A percentile compares a stretch with the other conserved stretches of the same genome.
Conservation (phyloP, 2,329 filamentous ascomycete genomes). For the Talaromyces sp. region DNA sequence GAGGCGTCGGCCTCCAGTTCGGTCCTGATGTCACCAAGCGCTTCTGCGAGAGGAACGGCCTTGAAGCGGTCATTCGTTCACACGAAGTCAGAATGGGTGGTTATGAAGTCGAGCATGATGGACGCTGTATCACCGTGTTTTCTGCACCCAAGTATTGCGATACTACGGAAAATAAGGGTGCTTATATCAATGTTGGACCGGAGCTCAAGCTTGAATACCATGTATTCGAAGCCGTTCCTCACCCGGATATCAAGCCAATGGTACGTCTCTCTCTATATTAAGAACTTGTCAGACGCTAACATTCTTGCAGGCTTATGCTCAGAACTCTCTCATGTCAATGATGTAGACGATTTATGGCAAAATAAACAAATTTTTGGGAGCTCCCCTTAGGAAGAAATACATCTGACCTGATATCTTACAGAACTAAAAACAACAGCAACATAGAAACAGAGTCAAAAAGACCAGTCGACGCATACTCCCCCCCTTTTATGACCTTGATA, state of each 20-base stretch:
- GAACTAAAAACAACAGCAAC: not conserved
- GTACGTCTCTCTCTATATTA: conserved; percentile 36
- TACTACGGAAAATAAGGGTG: conserved; percentile 95
- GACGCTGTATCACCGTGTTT: conserved; percentile 95
- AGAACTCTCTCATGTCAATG: conserved; percentile 74
- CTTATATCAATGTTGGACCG: conserved; percentile 93
- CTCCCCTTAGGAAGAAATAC: not conserved
- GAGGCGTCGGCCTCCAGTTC: conserved; percentile 94
- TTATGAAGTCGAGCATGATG: conserved; percentile 97
- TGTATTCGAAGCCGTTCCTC: conserved; percentile 93
- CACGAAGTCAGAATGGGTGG: conserved; percentile 99
- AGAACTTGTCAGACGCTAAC: not conserved
- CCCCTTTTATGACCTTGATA: conserved; percentile 6
- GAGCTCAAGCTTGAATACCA: conserved; percentile 90
- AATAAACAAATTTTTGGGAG: not conserved
- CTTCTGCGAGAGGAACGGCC: conserved; percentile 93
- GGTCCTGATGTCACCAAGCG: conserved; percentile 93
- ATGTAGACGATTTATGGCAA: conserved; percentile 57
- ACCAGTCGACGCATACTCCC: not conserved
- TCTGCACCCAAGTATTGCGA: conserved; percentile 97
- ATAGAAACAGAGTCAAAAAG: not conserved
- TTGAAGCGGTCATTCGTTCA: conserved; percentile 92
- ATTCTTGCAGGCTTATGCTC: conserved; percentile 68
- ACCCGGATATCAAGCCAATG: conserved; percentile 94
- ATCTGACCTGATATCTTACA: not conserved